Evolutionary conservation across 192 early-diverging fungal genomes (phyloP), one percentile per base, ranked within the genome.

Genomic region (Podila epigama): DNA sequence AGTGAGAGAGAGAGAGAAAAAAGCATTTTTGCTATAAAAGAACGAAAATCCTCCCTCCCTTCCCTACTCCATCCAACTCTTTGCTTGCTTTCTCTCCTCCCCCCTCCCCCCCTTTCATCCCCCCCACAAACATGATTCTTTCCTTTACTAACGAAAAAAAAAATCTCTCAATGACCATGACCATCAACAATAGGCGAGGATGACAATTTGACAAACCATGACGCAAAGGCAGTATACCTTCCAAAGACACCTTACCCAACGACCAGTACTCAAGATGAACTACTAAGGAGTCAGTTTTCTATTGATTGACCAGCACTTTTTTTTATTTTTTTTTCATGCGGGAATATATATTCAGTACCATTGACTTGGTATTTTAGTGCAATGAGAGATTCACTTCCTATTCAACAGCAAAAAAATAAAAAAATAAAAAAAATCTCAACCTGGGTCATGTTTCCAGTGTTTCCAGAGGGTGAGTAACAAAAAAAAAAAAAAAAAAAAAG

Each of bases 241-340:
- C 73, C 73, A 62, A 77, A 68, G 66, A 77, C 73, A 18, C 73
- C 73, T 0, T 77, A 77, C 22, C 73, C 73, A 16, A 63, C 57
- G 22, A 68, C 66, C 13, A 34, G 41, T 9, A 60, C 68, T 12
- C 35, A 77, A 39, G 66, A 68, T 2, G 31, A 33, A 4, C 29
- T 50, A 22, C 51, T 77, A 15, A 58, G 63, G 12, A 63, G n/a
- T 13, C 44, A 33, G 1, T 25, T 77, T 1, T 63, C 52, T 33
- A 42, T 35, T 3, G 53, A 63, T 1, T 75, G 37, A 57, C 15
- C 22, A 52, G n/a, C 22, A 20, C 11, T 18, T 13, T 42, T 42
- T 42, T 42, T 42, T 42, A 18, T 42, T 42, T 42, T n/a, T n/a
- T n/a, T n/a, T n/a, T n/a, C n/a, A n/a, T n/a, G n/a, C n/a, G n/a